Percentiles rank a stretch among this genome's conserved stretches.
These are phyloP conservation scores for Acacia concinna DNA, from an alignment of 331 rosid species.

Conservation along the genomic window DNA sequence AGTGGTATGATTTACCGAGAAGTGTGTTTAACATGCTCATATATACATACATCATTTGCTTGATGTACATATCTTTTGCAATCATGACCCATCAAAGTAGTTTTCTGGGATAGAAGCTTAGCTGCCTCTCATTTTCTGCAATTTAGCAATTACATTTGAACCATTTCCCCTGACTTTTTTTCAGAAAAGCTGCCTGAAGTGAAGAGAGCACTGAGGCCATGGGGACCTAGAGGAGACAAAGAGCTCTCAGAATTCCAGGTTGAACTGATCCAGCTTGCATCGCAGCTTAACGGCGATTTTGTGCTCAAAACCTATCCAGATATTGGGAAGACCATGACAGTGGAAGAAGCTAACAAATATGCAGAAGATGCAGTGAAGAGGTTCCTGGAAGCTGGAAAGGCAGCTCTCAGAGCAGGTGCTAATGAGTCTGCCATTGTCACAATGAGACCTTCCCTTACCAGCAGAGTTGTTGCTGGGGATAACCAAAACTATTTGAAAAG, in stretches of 20 bases:
- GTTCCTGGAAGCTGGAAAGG: slow-evolving; percentile 88
- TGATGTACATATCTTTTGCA: neutral
- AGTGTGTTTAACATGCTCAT: neutral
- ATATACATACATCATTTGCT: neutral
- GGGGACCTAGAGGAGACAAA: slow-evolving; percentile 69
- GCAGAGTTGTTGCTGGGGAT: slow-evolving; percentile 52
- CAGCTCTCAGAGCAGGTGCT: slow-evolving; percentile 89
- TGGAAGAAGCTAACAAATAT: slow-evolving; percentile 76
- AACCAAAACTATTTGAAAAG: slow-evolving; percentile 36
- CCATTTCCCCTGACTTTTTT: slow-evolving; percentile 1
- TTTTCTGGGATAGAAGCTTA: neutral
- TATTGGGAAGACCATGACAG: slow-evolving; percentile 75
- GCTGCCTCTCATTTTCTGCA: slow-evolving; percentile 4
- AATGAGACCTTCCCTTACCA: slow-evolving; percentile 94
- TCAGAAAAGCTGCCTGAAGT: slow-evolving; percentile 83
- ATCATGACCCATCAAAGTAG: neutral
- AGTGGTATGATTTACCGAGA: neutral
- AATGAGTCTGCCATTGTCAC: slow-evolving; percentile 83
- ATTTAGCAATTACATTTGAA: neutral
- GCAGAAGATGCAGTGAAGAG: slow-evolving; percentile 95
- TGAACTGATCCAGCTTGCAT: slow-evolving; percentile 88
- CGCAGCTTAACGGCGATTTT: slow-evolving; percentile 90
- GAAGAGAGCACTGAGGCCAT: slow-evolving; percentile 54
- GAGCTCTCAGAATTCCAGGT: slow-evolving; percentile 89
- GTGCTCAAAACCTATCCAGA: slow-evolving; percentile 76